Base-by-base conservation (phyloP, 805 yeast genomes). In the Cyberlindnera mycetangii region DNA sequence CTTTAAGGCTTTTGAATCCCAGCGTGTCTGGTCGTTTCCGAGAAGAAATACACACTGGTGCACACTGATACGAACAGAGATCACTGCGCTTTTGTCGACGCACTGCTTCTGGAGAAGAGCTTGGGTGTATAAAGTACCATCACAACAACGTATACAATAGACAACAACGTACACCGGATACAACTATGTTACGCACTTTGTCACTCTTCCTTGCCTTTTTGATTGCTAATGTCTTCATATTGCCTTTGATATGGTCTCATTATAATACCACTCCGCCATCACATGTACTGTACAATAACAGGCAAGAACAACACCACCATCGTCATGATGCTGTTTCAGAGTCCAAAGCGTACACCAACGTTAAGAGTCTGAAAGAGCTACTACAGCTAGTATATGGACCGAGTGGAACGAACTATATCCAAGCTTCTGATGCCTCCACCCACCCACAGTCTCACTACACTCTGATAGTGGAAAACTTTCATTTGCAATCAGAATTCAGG, bases 401-500 rank as follows among this genome's bases (percentile, higher is more conserved):
- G n/a, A n/a, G n/a, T n/a, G n/a, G n/a, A n/a, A n/a, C n/a, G n/a
- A n/a, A n/a, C n/a, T n/a, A n/a, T n/a, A n/a, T n/a, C n/a, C n/a
- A n/a, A n/a, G 14, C 28, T 25, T n/a, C 28, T 11, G 28, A 25
- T 10, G 7, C 28, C 14, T 10, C 28, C 12, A 12, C 28, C 10
- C 14, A 25, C 28, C 7, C 28, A 3, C 30, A 39, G 34, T 9
- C 16, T 3, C 11, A 32, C 18, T 43, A 43, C 36, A 32, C 43
- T 3, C 20, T 47, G 30, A 44, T 47, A 4, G 45, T 58, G 27
- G 50, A 51, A 4, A 58, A 58, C 45, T 57, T 57, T 49, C 38
- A 59, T 19, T 27, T 49, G 18, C 60, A 57, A 35, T 53, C 60
- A 5, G 41, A 45, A 4, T 54, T 49, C 44, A 53, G 51, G 30